Conservation (phyloP, 2,329 filamentous ascomycete species). For the Whalleya microplaca region DNA sequence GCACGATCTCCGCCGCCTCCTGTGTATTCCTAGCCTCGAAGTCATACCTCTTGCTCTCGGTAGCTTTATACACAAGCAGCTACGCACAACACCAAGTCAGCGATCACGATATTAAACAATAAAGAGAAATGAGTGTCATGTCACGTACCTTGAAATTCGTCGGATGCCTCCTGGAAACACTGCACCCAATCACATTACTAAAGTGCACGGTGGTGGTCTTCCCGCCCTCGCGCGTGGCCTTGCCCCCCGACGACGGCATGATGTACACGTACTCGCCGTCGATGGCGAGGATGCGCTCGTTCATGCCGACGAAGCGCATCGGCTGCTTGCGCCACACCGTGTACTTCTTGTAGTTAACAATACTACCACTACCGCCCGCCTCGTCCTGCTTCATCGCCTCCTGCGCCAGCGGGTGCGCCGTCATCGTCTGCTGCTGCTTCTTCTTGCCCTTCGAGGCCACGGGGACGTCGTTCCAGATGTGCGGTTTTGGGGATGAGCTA, state of each 20-base stretch:
- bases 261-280: conserved; percentile 89
- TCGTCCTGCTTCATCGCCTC: conserved; percentile 64
- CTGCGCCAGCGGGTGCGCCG: conserved; percentile 69
- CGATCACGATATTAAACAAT: neutral
- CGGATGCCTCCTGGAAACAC: conserved; percentile 78
- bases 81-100: conserved; percentile 37
- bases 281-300: conserved; percentile 76
- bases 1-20: conserved; percentile 79
- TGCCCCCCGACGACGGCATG: conserved; percentile 71
- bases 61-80: conserved; percentile 74
- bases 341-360: conserved; percentile 72
- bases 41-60: conserved; percentile 81
- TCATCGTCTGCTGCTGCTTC: conserved; percentile 57
- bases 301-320: conserved; percentile 77
- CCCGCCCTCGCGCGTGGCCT: conserved; percentile 65
- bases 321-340: conserved; percentile 81
- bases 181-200: conserved; percentile 79
- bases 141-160: conserved; percentile 73
- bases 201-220: conserved; percentile 85
- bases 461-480: conserved; percentile 50
- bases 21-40: conserved; percentile 76
- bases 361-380: conserved; percentile 48
- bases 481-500: conserved; percentile 70
- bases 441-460: conserved; percentile 55
- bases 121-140: neutral